These are phyloP conservation scores for Escallonia rubra DNA, from an alignment of 129 eudicot species.

Conservation along the genomic window DNA sequence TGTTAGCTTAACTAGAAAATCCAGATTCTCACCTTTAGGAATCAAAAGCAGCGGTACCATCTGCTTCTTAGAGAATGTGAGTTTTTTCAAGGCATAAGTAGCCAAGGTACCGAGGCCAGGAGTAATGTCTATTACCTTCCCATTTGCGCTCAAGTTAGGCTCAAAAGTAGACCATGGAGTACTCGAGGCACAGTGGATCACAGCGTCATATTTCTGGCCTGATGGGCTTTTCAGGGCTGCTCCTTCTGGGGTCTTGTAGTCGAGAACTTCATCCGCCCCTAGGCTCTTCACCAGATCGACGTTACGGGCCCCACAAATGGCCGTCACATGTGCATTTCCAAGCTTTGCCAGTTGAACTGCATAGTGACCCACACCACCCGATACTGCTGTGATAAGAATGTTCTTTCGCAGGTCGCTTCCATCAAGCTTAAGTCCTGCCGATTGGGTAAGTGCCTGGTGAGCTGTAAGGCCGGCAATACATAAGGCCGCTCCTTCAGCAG, in stretches of 20 bases:
- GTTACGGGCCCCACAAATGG: constrained; percentile 91
- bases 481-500: constrained; percentile 68
- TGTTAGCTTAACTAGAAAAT: constrained; percentile 50
- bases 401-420: constrained; percentile 48
- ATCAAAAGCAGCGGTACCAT: constrained; percentile 51
- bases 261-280: constrained; percentile 94
- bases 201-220: constrained; percentile 59
- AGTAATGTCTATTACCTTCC: constrained; percentile 68
- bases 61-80: constrained; percentile 64
- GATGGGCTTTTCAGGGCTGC: constrained; percentile 77
- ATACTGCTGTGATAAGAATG: constrained; percentile 78
- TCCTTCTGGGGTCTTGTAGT: constrained; percentile 78
- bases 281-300: constrained; percentile 54
- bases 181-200: constrained; percentile 57
- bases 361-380: constrained; percentile 84
- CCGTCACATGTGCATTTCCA: constrained; percentile 71
- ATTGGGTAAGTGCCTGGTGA: constrained; percentile 58
- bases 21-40: constrained; percentile 55
- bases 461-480: constrained; percentile 78
- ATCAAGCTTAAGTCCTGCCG: constrained; percentile 71
- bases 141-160: constrained; percentile 47
- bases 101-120: constrained; percentile 46
- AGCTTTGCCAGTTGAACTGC: constrained; percentile 87
- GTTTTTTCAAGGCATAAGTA: constrained; percentile 59
- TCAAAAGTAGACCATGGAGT: constrained; percentile 72